Base-by-base conservation (phyloP, 345 rosid species). In the Camelina sativa region DNA sequence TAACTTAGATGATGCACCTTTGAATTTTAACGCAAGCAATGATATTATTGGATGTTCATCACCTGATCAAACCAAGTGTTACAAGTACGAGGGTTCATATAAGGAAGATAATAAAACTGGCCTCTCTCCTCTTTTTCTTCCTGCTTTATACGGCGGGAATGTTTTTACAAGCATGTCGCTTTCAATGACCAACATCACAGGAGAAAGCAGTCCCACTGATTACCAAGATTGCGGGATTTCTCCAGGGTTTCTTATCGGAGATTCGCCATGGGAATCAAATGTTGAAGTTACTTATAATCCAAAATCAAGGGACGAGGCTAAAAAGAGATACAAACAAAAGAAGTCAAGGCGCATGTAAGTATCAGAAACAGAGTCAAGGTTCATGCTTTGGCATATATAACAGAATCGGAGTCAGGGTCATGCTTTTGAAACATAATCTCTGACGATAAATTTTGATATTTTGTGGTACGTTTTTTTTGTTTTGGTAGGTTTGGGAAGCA, bases 311-410 rank as follows among this genome's bases (percentile, higher is more conserved):
- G 86, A 87, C 11, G 84, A 84, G 73, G 97, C 97, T 0, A 91
- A 91, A 84, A 78, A 80, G 81, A 81, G 98, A 86, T 93, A 91
- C 84, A 89, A 82, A 2, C 91, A 91, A 71, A 91, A 91, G 82
- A 93, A 87, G 86, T 87, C 86, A 80, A 87, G 88, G 11, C 65
- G 97, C 65, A 82, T 43, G 98, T 91, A 84, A 20, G 85, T 65
- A 1, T 48, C 11, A 48, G 13, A 25, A 62, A 25, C 13, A 60
- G 66, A 59, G 20, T 13, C 10, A 23, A 3, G 15, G 32, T 9
- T 58, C 8, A 20, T 44, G 32, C 1, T 44, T 43, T 65, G 17
- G 11, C 25, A 50, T 2, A 37, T 17, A 13, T 13, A 15, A 11
- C 16, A 58, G 63, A 35, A 35, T 35, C 10, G 2, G 37, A 34